A percentile compares a stretch with the other conserved stretches of the same genome.
Evolutionary conservation across 345 rosid species (phyloP).

Genomic region (Eucalyptus decipiens): DNA sequence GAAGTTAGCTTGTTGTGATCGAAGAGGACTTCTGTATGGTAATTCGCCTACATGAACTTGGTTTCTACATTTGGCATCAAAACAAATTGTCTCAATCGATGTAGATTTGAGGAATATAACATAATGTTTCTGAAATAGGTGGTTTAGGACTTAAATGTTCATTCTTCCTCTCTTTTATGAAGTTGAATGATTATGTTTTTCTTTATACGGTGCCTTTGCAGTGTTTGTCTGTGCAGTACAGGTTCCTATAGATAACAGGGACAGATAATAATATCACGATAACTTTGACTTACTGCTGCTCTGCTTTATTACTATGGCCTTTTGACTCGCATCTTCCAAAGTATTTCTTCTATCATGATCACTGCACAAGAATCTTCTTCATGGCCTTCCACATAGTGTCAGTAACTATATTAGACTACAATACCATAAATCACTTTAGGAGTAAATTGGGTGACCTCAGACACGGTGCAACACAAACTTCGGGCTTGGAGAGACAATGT

Average conservation of each 20-base stretch:
- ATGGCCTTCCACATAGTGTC: background rate
- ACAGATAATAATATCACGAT: background rate
- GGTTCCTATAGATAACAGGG: background rate
- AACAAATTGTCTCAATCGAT: background rate
- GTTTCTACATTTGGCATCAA: background rate
- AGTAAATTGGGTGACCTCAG: background rate
- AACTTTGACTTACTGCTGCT: background rate
- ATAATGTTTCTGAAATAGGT: background rate
- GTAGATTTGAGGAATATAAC: background rate
- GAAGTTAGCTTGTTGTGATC: constrained; percentile 64
- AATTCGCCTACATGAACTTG: background rate
- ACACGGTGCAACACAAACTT: background rate
- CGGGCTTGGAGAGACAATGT: background rate
- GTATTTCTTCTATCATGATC: background rate
- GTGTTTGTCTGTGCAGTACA: background rate
- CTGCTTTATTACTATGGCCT: background rate
- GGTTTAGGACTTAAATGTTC: background rate
- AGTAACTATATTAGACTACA: background rate
- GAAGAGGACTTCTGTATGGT: constrained; percentile 88
- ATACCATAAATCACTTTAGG: background rate
- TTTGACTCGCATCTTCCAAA: background rate
- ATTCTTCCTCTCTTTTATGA: background rate
- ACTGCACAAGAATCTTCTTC: background rate
- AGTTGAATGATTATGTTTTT: background rate
- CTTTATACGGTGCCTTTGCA: background rate